Evolutionary conservation across 2,329 filamentous ascomycete species (phyloP), one percentile per base, ranked within the genome.

Genomic region (Polychaeton citri): DNA sequence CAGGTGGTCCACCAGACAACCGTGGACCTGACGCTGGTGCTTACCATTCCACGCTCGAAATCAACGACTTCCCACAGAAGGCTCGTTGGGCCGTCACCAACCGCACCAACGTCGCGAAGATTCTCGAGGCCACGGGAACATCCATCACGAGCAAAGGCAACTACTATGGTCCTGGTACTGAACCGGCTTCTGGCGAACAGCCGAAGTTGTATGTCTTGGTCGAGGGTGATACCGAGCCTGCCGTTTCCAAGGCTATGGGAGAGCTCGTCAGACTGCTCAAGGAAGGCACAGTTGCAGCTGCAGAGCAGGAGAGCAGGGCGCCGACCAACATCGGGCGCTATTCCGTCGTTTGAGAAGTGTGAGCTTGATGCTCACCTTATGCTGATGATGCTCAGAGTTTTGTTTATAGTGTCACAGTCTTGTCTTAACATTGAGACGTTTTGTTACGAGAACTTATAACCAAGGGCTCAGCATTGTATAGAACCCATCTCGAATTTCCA

Each of bases 21-120:
- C 95, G 95, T 61, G 90, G 90, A 1, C 90, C 90, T 1, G 90
- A 98, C 59, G 90, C 90, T 3, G 90, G 90, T 35, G 86, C 87
- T 0, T 98, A 86, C 71, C 90, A 98, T 58, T 87, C 90, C 12
- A 96, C 88, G 3, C 70, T 98, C 42, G 90, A 96, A 61, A 98
- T 98, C 73, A 98, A 98, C 61, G 90, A 98, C 62, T 96, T 96
- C 61, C 90, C 90, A 21, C 90, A 98, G 59, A 96, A 95, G 68
- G 90, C 90, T 44, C 76, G 90, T 49, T 98, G 90, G 90, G 88
- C 86, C 8, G 90, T 98, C 63, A 98, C 90, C 26, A 98, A 98
- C 59, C 77, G 90, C 45, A 96, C 90, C 21, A 98, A 98, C 53
- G 90, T 98, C 38, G 87, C 88, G 48, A 98, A 96, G 69, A 95